A percentile compares a stretch with the other conserved stretches of the same genome.
These are phyloP conservation scores for Elsinoe necatrix DNA, from an alignment of 2,329 filamentous ascomycete genomes.

Conservation along the genomic window DNA sequence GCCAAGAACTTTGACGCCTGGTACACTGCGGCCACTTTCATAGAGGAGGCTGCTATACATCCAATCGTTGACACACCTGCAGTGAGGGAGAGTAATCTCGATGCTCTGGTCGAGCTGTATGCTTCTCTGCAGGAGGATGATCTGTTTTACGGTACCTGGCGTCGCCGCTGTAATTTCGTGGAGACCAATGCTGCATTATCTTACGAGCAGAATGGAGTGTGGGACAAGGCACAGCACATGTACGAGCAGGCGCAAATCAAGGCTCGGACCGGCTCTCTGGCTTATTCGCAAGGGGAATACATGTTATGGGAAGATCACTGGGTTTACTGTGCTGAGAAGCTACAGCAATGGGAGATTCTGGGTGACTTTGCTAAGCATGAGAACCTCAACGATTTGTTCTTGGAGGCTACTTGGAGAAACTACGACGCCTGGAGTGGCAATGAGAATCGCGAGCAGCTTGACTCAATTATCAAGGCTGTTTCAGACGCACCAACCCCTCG, in stretches of 20 bases:
- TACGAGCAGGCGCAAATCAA: slow-evolving; percentile 97
- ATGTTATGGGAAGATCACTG: slow-evolving; percentile 99
- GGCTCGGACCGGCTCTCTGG: slow-evolving; percentile 87
- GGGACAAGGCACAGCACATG: slow-evolving; percentile 96
- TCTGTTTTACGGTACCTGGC: slow-evolving; percentile 95
- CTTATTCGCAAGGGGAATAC: slow-evolving; percentile 93
- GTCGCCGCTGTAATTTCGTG: slow-evolving; percentile 87
- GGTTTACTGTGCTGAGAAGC: slow-evolving; percentile 93
- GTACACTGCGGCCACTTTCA: slow-evolving; percentile 87
- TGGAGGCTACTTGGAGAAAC: slow-evolving; percentile 93
- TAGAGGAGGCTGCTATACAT: slow-evolving; percentile 80
- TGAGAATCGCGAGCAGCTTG: slow-evolving; percentile 79
- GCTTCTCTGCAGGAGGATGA: slow-evolving; percentile 88
- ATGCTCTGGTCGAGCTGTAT: slow-evolving; percentile 92
- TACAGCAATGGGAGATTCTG: slow-evolving; percentile 98
- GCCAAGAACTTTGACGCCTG: slow-evolving; percentile 91
- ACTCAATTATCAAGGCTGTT: slow-evolving; percentile 89
- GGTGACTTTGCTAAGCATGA: slow-evolving; percentile 98
- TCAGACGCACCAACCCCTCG: slow-evolving; percentile 95
- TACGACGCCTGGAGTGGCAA: slow-evolving; percentile 89
- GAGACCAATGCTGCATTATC: slow-evolving; percentile 96
- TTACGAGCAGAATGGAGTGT: slow-evolving; percentile 98
- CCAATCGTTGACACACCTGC: slow-evolving; percentile 75
- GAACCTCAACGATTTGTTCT: slow-evolving; percentile 89
- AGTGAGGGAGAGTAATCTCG: slow-evolving; percentile 87